Conservation (phyloP, 495 filamentous ascomycete genomes). For the Xylaria acuta region DNA sequence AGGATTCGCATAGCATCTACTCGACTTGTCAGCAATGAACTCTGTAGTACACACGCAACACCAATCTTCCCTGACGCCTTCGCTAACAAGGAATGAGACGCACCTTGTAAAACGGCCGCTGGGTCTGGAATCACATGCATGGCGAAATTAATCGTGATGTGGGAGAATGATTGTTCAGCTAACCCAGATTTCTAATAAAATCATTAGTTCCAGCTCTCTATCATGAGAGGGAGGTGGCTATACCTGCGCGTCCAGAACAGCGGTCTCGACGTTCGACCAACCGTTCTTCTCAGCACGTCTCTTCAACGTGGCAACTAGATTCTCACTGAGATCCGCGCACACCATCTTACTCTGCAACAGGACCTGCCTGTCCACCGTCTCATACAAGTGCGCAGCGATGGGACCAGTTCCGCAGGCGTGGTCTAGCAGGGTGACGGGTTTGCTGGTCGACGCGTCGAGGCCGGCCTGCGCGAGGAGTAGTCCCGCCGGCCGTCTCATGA, state of each 20-base stretch:
- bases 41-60: no score
- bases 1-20: conserved; percentile 48
- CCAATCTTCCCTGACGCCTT: neutral
- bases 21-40: neutral
- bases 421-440: conserved; percentile 48
- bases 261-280: conserved; percentile 45
- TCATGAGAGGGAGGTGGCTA: neutral
- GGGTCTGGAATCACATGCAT: conserved; percentile 52
- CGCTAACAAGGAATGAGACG: neutral
- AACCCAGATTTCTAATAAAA: conserved; percentile 41
- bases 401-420: conserved; percentile 51
- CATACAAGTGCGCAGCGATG: conserved; percentile 44
- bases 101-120: conserved; percentile 47
- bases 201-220: conserved; percentile 6
- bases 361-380: conserved; percentile 34
- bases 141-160: conserved; percentile 50
- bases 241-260: conserved; percentile 48
- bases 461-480: conserved; percentile 46
- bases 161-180: conserved; percentile 40
- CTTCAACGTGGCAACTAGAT: conserved; percentile 38
- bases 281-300: conserved; percentile 35
- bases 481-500: conserved; percentile 43
- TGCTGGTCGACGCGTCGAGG: conserved; percentile 34
- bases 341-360: conserved; percentile 47
- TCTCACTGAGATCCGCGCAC: conserved; percentile 46